Conservation (phyloP, 2,329 filamentous ascomycete genomes). For the Boeremia exigua region DNA sequence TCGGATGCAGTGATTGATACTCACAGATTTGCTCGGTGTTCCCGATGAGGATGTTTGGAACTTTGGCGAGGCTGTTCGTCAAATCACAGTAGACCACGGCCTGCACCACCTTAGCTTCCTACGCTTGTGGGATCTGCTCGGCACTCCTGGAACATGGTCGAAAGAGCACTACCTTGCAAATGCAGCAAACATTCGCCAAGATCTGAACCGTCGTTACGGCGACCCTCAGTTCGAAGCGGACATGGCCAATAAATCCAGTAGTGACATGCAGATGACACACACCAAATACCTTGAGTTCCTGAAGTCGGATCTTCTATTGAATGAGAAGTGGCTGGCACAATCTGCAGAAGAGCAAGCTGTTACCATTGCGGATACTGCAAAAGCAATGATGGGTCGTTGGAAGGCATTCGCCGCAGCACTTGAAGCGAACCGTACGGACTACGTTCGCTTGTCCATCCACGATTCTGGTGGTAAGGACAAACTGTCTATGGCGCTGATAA, state of each 20-base stretch:
- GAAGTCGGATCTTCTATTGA: slow-evolving; percentile 29
- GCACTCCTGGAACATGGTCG: slow-evolving; percentile 23
- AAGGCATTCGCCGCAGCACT: slow-evolving; percentile 35
- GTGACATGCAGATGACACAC: slow-evolving; percentile 38
- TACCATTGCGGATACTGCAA: slow-evolving; percentile 34
- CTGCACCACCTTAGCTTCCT: slow-evolving; percentile 29
- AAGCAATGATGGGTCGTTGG: slow-evolving; percentile 41
- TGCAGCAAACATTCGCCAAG: slow-evolving; percentile 33
- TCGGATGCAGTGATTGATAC: neutral
- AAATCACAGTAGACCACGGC: slow-evolving; percentile 22
- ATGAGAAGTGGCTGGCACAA: slow-evolving; percentile 23
- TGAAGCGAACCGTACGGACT: slow-evolving; percentile 25
- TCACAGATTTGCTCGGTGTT: slow-evolving; percentile 51
- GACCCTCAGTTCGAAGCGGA: slow-evolving; percentile 37
- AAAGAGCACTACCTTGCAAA: slow-evolving; percentile 32
- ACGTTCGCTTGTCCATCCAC: slow-evolving; percentile 42
- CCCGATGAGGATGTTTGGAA: slow-evolving; percentile 52
- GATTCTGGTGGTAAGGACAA: slow-evolving; percentile 40
- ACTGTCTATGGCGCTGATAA: slow-evolving; percentile 37
- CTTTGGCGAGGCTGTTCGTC: slow-evolving; percentile 34
- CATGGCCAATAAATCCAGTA: slow-evolving; percentile 36
- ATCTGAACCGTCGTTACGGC: slow-evolving; percentile 30
- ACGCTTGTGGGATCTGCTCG: slow-evolving; percentile 28
- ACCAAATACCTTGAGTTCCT: slow-evolving; percentile 38
- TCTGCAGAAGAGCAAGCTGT: slow-evolving; percentile 25